Conservation (phyloP, 768 basidiomycete genomes). For the Tylopilus intermedius region DNA sequence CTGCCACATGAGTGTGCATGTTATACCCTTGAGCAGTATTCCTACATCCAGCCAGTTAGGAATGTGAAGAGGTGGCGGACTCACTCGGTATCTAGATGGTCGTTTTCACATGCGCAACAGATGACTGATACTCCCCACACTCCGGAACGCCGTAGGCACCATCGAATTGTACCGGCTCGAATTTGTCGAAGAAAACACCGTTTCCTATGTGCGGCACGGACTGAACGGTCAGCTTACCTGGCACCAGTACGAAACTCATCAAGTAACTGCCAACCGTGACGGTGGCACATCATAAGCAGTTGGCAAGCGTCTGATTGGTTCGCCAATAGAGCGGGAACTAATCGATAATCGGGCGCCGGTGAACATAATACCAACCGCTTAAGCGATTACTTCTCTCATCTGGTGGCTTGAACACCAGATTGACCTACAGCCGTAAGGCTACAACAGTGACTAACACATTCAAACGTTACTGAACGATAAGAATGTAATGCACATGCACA, state of each 20-base stretch:
- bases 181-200: not conserved
- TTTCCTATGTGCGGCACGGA: not conserved
- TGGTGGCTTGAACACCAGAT: not conserved
- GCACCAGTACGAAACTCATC: conserved; percentile 7
- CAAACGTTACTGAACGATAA: conserved; percentile 14
- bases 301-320: conserved; percentile 1
- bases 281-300: not conserved
- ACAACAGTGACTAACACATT: conserved; percentile 27
- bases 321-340: not conserved
- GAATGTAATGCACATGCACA: conserved; percentile 26
- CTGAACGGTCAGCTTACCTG: not conserved
- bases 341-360: not conserved
- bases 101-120: not conserved
- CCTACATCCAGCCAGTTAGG: not conserved
- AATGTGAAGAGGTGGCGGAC: not conserved
- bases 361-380: not conserved
- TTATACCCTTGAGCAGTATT: not conserved
- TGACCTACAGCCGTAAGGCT: conserved; percentile 15
- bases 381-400: conserved; percentile 8
- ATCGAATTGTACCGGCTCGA: no score
- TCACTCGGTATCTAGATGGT: not conserved
- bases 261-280: not conserved
- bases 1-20: conserved; percentile 9
- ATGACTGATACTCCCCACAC: not conserved
- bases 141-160: conserved; percentile 1